Base-by-base conservation (phyloP, 805 yeast species). In the Candida railenensis region DNA sequence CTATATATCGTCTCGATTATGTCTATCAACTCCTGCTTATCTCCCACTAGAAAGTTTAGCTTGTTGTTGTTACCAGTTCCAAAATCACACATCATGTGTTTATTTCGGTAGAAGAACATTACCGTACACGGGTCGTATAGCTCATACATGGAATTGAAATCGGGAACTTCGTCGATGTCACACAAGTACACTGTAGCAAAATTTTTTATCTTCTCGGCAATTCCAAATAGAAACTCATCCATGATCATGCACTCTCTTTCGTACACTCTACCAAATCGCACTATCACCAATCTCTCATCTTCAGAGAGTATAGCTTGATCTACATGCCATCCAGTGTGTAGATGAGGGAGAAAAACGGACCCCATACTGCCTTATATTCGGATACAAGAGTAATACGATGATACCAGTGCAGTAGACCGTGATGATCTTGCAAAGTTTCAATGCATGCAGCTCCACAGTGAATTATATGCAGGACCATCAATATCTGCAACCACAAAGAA, bases 31-130 rank as follows among this genome's bases (percentile, higher is more conserved):
- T 90, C 97, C 62, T 92, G 97, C 50, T 85, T 83, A 61, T 88
- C 88, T 37, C 80, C 83, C 11, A 81, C 75, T 44, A 62, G 57
- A 65, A 92, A 92, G 59, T 89, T 90, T 71, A 94, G 71, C 73
- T 94, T 92, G 73, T 94, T 94, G 66, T 94, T 94, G 62, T 94
- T 90, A 28, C 99, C 99, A 0, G 98, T 94, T 2, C 99, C 99
- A 65, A 91, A 90, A 71, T 94, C 99, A 66, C 97, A 89, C 95
- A 94, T 83, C 96, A 92, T 91, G 65, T 92, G 98, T 63, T 89
- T 87, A 68, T 92, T 92, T 43, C 95, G 73, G 67, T 79, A 89
- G 65, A 94, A 92, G 61, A 92, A 91, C 98, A 94, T 94, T 44
- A 94, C 74, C 38, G 96, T 84, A 75, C 89, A 80, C 14, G 96